These are phyloP conservation scores for Nemania sp. DNA, from an alignment of 2,329 filamentous ascomycete genomes.

Conservation along the genomic window DNA sequence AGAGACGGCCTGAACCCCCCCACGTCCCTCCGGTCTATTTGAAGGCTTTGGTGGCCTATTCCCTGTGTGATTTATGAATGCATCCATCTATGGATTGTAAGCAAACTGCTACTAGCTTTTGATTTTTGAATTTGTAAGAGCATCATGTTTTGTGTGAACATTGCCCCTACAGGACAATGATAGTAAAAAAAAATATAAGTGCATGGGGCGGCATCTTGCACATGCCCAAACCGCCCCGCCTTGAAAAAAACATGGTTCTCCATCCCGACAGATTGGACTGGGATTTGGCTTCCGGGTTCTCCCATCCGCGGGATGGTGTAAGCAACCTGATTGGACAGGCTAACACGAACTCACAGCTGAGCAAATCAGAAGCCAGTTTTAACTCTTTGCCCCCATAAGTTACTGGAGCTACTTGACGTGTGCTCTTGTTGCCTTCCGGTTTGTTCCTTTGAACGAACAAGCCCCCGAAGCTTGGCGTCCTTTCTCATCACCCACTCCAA, in stretches of 20 bases:
- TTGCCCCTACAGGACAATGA: too few relatives aligned
- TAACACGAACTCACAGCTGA: conserved; percentile 31
- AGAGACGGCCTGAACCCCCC: too few relatives aligned
- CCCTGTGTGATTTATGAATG: too few relatives aligned
- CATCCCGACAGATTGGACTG: conserved; percentile 47
- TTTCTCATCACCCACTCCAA: neutral
- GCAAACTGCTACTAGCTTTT: too few relatives aligned
- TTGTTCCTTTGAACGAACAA: conserved; percentile 35
- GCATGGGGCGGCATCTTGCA: conserved; percentile 6
- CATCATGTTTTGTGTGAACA: too few relatives aligned
- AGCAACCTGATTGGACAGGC: conserved; percentile 41
- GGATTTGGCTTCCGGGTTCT: conserved; percentile 50
- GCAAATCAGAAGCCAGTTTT: conserved; percentile 24
- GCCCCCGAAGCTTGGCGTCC: conserved; percentile 17
- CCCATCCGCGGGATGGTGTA: conserved; percentile 37
- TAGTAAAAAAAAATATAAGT: too few relatives aligned
- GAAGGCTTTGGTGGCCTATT: too few relatives aligned
- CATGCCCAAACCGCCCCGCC: conserved; percentile 14
- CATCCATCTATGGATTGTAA: too few relatives aligned
- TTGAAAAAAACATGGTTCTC: conserved; percentile 15
- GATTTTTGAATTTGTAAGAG: too few relatives aligned
- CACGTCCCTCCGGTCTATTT: too few relatives aligned
- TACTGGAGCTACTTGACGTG: conserved; percentile 37
- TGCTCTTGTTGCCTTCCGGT: conserved; percentile 40
- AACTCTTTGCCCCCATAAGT: conserved; percentile 18